These are phyloP conservation scores for Neurospora intermedia DNA, from an alignment of 495 filamentous ascomycete species.

Conservation along the genomic window DNA sequence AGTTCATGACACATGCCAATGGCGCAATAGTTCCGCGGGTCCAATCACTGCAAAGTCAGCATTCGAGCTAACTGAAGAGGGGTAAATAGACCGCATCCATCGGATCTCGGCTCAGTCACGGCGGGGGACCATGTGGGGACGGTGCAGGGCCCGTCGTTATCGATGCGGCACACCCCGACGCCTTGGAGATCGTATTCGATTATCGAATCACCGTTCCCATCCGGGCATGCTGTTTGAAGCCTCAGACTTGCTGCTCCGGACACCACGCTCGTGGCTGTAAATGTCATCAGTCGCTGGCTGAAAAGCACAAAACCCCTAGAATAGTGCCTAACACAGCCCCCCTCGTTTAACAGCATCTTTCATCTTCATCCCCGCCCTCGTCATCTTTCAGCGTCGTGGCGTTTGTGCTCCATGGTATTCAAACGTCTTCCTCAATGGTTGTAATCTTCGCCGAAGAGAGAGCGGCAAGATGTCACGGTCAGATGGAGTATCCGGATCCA, in stretches of 20 bases:
- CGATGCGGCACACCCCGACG: background rate
- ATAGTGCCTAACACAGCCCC: background rate
- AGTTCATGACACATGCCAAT: background rate
- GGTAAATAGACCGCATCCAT: background rate
- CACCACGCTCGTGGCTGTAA: background rate
- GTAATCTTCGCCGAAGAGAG: background rate
- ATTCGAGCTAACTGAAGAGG: background rate
- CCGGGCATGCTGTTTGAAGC: background rate
- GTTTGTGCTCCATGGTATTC: background rate
- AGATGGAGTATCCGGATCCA: background rate
- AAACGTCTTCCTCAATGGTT: background rate
- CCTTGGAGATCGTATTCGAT: background rate
- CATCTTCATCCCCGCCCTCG: too few species aligned
- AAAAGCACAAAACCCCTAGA: background rate
- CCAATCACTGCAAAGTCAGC: background rate
- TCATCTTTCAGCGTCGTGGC: conserved; percentile 4
- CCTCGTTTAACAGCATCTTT: too few species aligned
- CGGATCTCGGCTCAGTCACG: background rate
- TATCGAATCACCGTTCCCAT: background rate
- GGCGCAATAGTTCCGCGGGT: background rate
- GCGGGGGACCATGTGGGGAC: background rate
- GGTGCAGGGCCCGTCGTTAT: background rate
- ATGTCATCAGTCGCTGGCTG: background rate
- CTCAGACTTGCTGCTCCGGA: background rate
- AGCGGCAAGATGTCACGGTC: background rate